Base-by-base conservation (phyloP, 345 rosid genomes). In the Corchorus capsularis region DNA sequence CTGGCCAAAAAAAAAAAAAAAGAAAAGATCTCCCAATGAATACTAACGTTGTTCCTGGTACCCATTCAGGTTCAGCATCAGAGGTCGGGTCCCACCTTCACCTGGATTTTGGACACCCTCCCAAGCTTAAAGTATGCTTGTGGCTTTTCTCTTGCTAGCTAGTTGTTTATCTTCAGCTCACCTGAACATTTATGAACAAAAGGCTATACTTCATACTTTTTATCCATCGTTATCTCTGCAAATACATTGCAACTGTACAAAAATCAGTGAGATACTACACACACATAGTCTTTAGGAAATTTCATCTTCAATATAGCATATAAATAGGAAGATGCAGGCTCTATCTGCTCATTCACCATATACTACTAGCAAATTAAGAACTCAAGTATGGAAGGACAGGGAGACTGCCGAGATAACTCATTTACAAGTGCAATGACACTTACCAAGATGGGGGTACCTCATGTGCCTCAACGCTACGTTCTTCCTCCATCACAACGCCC, bases 401-500 rank as follows among this genome's bases (percentile, higher is more conserved):
- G 53, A 43, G 75, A 56, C 2, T n/a, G 55, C 66, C 45, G 64
- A 3, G 10, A 8, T 39, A 55, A 72, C n/a, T 11, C 79, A 41
- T 85, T 71, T 56, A 69, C 71, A n/a, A 84, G 79, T 77, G 82
- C 77, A 62, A 79, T 77, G 35, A 35, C 69, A 61, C 83, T 84
- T 60, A 75, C 60, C 65, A 56, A 72, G 69, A 72, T 71, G 41
- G 56, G 78, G 45, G 71, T 64, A 35, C 22, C 65, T 77, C 71
- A 52, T 49, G 79, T 82, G 71, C 85, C 83, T 77, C 41, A 53
- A 41, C 59, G 70, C 59, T 82, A 71, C 32, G 70, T 82, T 67
- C 85, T 82, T 56, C 87, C 87, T 10, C 83, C 72, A 8, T 75
- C 82, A 43, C 66, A 77, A 35, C 79, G 80, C 45, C 82, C 83